Base-by-base conservation (phyloP, 208 protist genomes). In the Trypanosoma lewisi region DNA sequence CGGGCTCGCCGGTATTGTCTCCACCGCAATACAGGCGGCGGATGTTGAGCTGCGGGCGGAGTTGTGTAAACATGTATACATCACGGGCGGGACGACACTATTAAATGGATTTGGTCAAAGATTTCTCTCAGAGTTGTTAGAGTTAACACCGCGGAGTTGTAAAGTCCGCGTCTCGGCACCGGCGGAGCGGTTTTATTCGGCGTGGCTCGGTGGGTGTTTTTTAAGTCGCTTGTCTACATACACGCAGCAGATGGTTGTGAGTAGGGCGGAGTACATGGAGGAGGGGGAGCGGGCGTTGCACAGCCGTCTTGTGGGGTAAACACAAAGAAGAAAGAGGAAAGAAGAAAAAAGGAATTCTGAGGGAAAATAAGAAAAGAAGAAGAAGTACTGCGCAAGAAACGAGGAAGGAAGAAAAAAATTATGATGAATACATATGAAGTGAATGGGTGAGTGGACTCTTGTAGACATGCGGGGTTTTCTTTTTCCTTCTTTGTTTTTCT, bases 181-280 rank as follows among this genome's bases (percentile, higher is more conserved):
- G 30, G 83, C 85, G 39, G 96, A 98, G 50, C 59, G 97, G n/a
- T 81, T 80, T 14, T 82, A 93, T 69, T 80, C 76, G 31, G 89
- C 86, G 17, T 99, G 96, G 96, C 82, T 98, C 36, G 97, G 98
- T 28, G 98, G 97, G 33, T 96, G 92, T 23, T 97, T 99, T 58
- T 65, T 99, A 8, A 76, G 95, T 6, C 95, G 93, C 44, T 72
- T 99, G 12, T 88, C 80, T 8, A 93, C 89, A 33, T 99, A 99
- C 77, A 58, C 82, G 33, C 54, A 93, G 31, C 9, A 68, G 47
- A 97, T 98, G 87, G 47, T 79, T 17, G 72, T 83, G 30, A 77
- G 58, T 7, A 68, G 79, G 4, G 67, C 45, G 2, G 80, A 65
- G 33, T 92, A 83, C 66, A 53, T 73, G 54, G 85, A 92, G 50